phyloP scores from a whole-genome alignment of 805 yeast genomes.

The Lachancea lanzarotensis region DNA sequence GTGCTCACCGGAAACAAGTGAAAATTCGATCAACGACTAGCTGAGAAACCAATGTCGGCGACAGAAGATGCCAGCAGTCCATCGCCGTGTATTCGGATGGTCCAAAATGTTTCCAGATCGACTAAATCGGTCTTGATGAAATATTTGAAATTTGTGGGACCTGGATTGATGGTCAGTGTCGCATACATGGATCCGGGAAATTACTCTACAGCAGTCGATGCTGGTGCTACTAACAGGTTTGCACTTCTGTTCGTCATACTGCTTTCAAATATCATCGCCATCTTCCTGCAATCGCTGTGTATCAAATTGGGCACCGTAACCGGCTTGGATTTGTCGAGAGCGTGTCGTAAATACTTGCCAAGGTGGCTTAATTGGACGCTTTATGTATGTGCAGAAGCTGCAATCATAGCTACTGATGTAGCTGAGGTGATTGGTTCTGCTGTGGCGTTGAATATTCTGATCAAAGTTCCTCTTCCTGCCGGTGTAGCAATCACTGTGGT shows the following conservation, averaged over 20 bases:
- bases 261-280: conserved; percentile 77
- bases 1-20: neutral
- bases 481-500: conserved; percentile 76
- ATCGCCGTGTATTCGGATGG: neutral
- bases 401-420: conserved; percentile 85
- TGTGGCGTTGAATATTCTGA: conserved; percentile 69
- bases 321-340: conserved; percentile 81
- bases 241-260: conserved; percentile 65
- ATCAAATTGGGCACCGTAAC: conserved; percentile 85
- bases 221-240: conserved; percentile 77
- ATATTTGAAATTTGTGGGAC: conserved; percentile 69
- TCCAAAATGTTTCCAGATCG: neutral
- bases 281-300: conserved; percentile 73
- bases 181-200: conserved; percentile 95
- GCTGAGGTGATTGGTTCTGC: conserved; percentile 96
- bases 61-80: neutral
- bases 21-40: too few species aligned
- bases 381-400: conserved; percentile 77
- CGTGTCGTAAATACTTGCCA: conserved; percentile 69
- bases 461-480: conserved; percentile 64
- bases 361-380: conserved; percentile 54
- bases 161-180: conserved; percentile 81
- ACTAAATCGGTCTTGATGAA: conserved; percentile 34
- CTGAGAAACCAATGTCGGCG: neutral
- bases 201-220: conserved; percentile 81